Base-by-base conservation (phyloP, 2,329 filamentous ascomycete genomes). In the Colletotrichum sp. region DNA sequence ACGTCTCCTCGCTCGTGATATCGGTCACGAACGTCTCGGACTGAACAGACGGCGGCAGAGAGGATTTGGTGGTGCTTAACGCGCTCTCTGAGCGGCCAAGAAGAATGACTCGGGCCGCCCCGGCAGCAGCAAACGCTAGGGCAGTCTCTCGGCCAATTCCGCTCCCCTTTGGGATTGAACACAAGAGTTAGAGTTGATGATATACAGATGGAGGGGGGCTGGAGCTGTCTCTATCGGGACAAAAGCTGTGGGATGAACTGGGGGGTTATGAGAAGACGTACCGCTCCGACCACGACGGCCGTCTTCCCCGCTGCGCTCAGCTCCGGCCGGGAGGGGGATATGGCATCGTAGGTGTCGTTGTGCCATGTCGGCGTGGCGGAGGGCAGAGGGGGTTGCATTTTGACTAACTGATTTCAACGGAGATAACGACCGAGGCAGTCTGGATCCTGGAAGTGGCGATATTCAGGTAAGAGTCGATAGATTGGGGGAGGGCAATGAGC, bases 131-230 rank as follows among this genome's bases (percentile, higher is more conserved):
- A 77, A 88, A 95, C 65, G 92, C 86, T 64, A 89, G 87, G 7
- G 93, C 92, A n/a, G 93, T 90, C 2, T 92, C 91, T 73, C 91
- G 90, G 1, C 93, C 93, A 64, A 95, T 92, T 32, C 93, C 92
- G 39, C 73, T 75, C 3, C 73, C 73, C 73, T 75, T 59, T 55
- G 16, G 36, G 8, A 48, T 13, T 24, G 59, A 36, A 63, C 36
- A 43, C 9, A 16, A n/a, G 16, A 57, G 21, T 57, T 67, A 72
- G 68, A 43, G n/a, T 63, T 39, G 15, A 69, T 16, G 30, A 63
- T n/a, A 63, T 63, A 63, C 16, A 64, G 64, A 32, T 34, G n/a
- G 39, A 34, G 36, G 28, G 36, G 61, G 60, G 34, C 24, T 28
- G 63, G 36, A 32, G 43, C 18, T 55, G 30, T 55, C 59, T 63